Base-by-base conservation (phyloP, 805 yeast genomes). In the Ogataea paraovalis region DNA sequence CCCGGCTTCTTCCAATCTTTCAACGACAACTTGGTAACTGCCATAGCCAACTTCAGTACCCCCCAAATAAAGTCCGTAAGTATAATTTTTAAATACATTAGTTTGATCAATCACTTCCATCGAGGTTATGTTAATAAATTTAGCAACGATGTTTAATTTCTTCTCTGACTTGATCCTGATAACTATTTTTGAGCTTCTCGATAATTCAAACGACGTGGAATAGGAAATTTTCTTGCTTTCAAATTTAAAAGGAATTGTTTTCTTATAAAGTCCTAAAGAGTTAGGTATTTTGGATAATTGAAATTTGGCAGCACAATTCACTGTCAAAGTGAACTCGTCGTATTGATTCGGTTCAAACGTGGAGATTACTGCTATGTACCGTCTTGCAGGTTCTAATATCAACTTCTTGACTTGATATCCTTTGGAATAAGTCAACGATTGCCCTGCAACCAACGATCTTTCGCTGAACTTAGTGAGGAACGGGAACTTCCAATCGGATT, bases 321-420 rank as follows among this genome's bases (percentile, higher is more conserved):
- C 33, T 0, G 61, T 23, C 1, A 80, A 45, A 39, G 57, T 56
- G 56, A 67, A 80, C 1, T 51, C 44, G 2, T 60, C 56, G 13
- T 46, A 39, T 9, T 42, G 64, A 3, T 61, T 60, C 1, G 69
- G 59, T 3, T 70, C 70, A 53, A 69, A 76, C 0, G 79, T 70
- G 1, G 85, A 80, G 2, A 71, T 58, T 1, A 82, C 64, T 0
- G 77, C 52, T 22, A 74, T 67, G 53, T 80, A 82, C 14, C 54
- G 54, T 2, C 74, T 75, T 0, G 69, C 66, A 1, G 64, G 47
- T 19, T 51, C 48, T 9, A 69, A 41, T 13, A 49, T 51, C 14
- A 73, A 36, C 0, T 58, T 41, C 4, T 65, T 43, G 1, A 62
- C 28, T 4, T 54, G 49, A 23, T 56, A 63, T 2, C 61, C 64